Conservation (phyloP, 495 filamentous ascomycete genomes). For the Hypoxylon lenormandii region DNA sequence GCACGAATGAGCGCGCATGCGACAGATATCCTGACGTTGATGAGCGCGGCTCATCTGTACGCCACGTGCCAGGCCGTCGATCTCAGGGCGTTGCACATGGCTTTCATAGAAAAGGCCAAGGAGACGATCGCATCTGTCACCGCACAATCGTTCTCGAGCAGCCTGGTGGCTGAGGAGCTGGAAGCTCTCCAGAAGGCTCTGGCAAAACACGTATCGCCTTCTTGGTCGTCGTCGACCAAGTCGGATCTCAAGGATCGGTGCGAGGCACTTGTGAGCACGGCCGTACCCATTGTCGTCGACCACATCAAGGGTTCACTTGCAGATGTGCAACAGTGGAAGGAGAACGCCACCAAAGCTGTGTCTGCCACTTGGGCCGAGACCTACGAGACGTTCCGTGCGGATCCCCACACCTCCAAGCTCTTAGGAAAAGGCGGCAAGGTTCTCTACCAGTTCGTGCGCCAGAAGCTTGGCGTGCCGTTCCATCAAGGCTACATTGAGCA, state of each 20-base stretch:
- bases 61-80: constrained; percentile 64
- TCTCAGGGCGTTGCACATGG: constrained; percentile 51
- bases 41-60: constrained; percentile 65
- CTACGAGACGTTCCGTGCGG: constrained; percentile 22
- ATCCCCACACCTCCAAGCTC: constrained; percentile 19
- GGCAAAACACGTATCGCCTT: constrained; percentile 22
- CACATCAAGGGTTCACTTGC: constrained; percentile 16
- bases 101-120: constrained; percentile 31
- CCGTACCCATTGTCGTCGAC: constrained; percentile 37
- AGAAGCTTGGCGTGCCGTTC: constrained; percentile 57
- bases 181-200: constrained; percentile 32
- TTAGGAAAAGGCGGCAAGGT: constrained; percentile 48
- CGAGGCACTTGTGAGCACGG: constrained; percentile 35
- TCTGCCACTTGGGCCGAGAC: constrained; percentile 31
- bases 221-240: constrained; percentile 33
- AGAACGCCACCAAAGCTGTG: constrained; percentile 17
- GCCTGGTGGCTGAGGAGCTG: constrained; percentile 4
- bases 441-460: constrained; percentile 60
- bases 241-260: constrained; percentile 41
- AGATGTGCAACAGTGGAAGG: constrained; percentile 35
- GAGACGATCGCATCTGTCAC: constrained; percentile 32
- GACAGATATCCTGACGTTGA: constrained; percentile 66
- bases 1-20: constrained; percentile 68
- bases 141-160: constrained; percentile 9
- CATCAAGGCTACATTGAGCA: constrained; percentile 60